Percentiles rank a stretch among this genome's conserved stretches.
phyloP scores from a whole-genome alignment of 805 yeast species.

The Candida germanica region DNA sequence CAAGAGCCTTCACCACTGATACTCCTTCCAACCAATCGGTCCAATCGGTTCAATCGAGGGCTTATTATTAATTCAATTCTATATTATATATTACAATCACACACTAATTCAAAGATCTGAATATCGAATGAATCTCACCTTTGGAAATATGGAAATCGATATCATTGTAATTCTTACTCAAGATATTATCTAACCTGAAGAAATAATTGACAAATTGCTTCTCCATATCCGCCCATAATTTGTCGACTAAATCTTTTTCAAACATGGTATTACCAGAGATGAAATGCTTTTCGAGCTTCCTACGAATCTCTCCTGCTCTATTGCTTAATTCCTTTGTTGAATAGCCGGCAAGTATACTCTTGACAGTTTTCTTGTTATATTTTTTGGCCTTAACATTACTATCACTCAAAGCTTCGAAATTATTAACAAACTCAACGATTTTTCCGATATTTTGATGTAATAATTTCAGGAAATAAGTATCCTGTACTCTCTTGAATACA shows the following conservation, averaged over 20 bases:
- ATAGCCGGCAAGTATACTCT: conserved; percentile 53
- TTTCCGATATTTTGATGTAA: conserved; percentile 59
- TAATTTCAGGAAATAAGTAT: conserved; percentile 31
- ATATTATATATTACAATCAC: no score
- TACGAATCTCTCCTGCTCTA: conserved; percentile 53
- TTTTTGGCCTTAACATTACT: conserved; percentile 61
- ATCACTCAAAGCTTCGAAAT: conserved; percentile 51
- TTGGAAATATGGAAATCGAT: conserved; percentile 49
- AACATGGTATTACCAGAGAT: conserved; percentile 35
- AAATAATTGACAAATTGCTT: conserved; percentile 58
- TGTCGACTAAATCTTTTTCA: conserved; percentile 54
- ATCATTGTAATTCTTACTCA: conserved; percentile 49
- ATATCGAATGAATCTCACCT: conserved; percentile 56
- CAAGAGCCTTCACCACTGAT: conserved; percentile 11
- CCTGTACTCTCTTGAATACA: conserved; percentile 27
- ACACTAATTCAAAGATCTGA: conserved; percentile 25
- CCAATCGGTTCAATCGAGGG: no score
- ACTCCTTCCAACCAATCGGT: no score
- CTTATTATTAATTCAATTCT: conserved; percentile 6
- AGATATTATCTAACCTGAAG: conserved; percentile 50
- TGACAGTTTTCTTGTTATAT: conserved; percentile 57
- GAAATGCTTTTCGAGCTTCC: conserved; percentile 57
- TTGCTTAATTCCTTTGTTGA: conserved; percentile 56
- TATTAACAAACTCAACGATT: conserved; percentile 60
- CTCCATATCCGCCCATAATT: conserved; percentile 69